Percentiles rank a stretch among this genome's conserved stretches.
Evolutionary conservation across 148 eudicot genomes (phyloP).

Genomic region (Silene conica): DNA sequence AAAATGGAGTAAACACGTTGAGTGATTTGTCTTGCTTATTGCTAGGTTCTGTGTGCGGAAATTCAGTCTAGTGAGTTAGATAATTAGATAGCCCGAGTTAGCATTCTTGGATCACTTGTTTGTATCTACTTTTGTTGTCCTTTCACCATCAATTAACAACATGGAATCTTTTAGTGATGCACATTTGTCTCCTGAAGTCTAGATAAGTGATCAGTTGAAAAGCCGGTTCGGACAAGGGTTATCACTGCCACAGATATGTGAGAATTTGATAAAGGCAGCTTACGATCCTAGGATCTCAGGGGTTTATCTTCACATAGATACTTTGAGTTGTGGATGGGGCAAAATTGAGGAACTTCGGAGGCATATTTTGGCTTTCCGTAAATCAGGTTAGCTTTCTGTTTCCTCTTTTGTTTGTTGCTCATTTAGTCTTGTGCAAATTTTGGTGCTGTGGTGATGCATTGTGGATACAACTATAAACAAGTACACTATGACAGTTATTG

Average conservation of each 20-base stretch:
- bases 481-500: neutral
- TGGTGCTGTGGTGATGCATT: neutral
- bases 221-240: constrained; percentile 62
- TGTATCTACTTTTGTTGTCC: neutral
- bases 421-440: neutral
- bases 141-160: neutral
- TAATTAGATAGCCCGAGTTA: neutral
- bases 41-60: neutral
- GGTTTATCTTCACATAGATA: constrained; percentile 82
- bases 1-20: neutral
- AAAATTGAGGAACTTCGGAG: constrained; percentile 90
- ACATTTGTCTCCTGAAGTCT: constrained; percentile 16
- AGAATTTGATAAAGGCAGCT: constrained; percentile 84
- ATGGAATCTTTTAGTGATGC: neutral
- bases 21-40: neutral
- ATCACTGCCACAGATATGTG: constrained; percentile 93
- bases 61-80: neutral
- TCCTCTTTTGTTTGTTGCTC: neutral
- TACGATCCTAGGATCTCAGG: constrained; percentile 92
- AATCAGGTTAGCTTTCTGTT: constrained; percentile 53
- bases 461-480: no score
- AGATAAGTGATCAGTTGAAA: constrained; percentile 86
- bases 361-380: constrained; percentile 76
- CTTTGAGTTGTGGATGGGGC: constrained; percentile 86
- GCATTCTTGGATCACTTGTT: neutral